Percentiles rank a stretch among this genome's conserved stretches.
Evolutionary conservation across 805 yeast genomes (phyloP).

Genomic region (Lipomyces spencermartinsiae): DNA sequence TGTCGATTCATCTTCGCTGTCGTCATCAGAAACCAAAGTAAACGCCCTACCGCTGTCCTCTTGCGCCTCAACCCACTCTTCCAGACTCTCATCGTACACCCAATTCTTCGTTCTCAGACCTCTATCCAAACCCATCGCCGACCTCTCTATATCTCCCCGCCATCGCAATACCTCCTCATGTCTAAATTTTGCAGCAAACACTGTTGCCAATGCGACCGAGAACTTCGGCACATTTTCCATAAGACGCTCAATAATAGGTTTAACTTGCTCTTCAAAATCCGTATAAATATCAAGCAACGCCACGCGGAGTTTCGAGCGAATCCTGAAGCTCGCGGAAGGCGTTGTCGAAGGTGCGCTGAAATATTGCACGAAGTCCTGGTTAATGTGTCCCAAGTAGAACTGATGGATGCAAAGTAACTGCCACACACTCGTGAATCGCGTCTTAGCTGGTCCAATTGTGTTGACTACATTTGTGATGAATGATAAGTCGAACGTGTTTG

Average conservation of each 20-base stretch:
- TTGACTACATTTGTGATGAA: slow-evolving; percentile 8
- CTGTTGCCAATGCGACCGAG: slow-evolving; percentile 14
- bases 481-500: slow-evolving; percentile 9
- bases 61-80: slow-evolving; percentile 31
- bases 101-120: slow-evolving; percentile 20
- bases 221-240: slow-evolving; percentile 20
- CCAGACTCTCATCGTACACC: slow-evolving; percentile 27
- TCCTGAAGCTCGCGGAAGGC: slow-evolving; percentile 3
- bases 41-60: neutral
- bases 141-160: slow-evolving; percentile 22
- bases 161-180: slow-evolving; percentile 5
- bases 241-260: slow-evolving; percentile 16
- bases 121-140: slow-evolving; percentile 20
- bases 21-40: slow-evolving; percentile 4
- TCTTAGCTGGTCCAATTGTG: slow-evolving; percentile 10
- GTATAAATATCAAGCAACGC: slow-evolving; percentile 14
- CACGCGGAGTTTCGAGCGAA: slow-evolving; percentile 5
- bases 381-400: slow-evolving; percentile 1
- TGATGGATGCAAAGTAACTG: slow-evolving; percentile 22
- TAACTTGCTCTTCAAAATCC: slow-evolving; percentile 10
- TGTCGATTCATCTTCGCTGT: neutral
- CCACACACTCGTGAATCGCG: slow-evolving; percentile 22
- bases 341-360: slow-evolving; percentile 12
- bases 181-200: slow-evolving; percentile 3
- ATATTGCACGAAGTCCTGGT: slow-evolving; percentile 13